These are phyloP conservation scores for Suhomyces yuchorum DNA, from an alignment of 1,139 yeast species.

Conservation along the genomic window DNA sequence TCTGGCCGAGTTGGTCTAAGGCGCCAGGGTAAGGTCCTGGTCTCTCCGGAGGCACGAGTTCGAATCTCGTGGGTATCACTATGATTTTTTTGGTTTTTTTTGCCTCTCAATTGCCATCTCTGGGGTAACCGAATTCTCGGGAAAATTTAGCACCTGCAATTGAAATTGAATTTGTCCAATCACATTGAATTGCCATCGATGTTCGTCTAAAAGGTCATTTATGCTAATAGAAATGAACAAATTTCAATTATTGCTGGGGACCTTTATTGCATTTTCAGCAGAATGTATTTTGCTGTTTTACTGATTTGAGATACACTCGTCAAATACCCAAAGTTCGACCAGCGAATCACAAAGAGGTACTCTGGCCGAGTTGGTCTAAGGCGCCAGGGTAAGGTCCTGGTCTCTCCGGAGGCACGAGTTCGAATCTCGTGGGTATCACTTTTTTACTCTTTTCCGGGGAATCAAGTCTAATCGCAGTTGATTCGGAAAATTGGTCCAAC, in stretches of 20 bases:
- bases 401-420: conserved; percentile 62
- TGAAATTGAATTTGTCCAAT: background rate
- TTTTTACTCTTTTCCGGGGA: background rate
- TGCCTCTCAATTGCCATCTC: background rate
- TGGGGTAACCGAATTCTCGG: conserved; percentile 1
- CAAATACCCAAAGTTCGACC: background rate
- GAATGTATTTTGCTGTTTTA: too few species aligned
- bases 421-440: conserved; percentile 57
- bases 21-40: conserved; percentile 58
- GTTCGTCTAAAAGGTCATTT: too few species aligned
- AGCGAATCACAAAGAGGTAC: conserved; percentile 32
- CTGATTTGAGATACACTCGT: background rate
- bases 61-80: conserved; percentile 57
- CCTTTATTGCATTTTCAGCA: too few species aligned
- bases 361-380: conserved; percentile 54
- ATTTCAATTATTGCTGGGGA: too few species aligned
- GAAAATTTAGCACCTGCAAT: background rate
- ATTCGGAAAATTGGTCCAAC: too few species aligned
- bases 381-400: conserved; percentile 58
- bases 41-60: conserved; percentile 62
- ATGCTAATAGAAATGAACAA: too few species aligned
- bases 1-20: conserved; percentile 54
- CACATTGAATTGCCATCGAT: too few species aligned
- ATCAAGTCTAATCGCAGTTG: too few species aligned
- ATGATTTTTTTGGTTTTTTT: conserved; percentile 12